These are phyloP conservation scores for Elasticomyces elasticus DNA, from an alignment of 495 filamentous ascomycete species.

Conservation along the genomic window DNA sequence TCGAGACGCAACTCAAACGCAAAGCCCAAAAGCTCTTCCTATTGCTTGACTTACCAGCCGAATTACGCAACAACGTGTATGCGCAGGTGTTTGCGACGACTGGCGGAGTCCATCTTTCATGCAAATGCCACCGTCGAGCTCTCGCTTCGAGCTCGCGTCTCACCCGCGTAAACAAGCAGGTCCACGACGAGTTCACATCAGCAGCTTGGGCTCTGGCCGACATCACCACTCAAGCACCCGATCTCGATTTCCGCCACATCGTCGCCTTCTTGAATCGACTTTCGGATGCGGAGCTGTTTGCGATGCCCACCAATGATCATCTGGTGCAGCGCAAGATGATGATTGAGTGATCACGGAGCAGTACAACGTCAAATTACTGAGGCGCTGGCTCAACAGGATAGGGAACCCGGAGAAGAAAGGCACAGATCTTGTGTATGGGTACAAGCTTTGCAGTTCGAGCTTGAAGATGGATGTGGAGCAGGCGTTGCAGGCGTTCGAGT, in stretches of 20 bases:
- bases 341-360: too few relatives aligned
- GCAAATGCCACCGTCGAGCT: not conserved
- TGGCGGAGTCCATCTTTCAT: not conserved
- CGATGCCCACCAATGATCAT: not conserved
- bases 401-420: constrained; percentile 10
- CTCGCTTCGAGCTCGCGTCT: not conserved
- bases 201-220: not conserved
- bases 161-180: constrained; percentile 4
- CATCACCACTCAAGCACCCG: not conserved
- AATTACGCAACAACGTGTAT: constrained; percentile 9
- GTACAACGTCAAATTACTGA: not conserved
- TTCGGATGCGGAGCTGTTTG: not conserved
- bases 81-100: not conserved
- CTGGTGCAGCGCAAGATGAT: not conserved
- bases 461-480: too few relatives aligned
- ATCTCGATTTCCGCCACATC: constrained; percentile 8
- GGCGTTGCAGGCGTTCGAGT: too few relatives aligned
- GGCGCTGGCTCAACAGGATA: constrained; percentile 8
- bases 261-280: constrained; percentile 12
- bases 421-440: not conserved
- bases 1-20: not conserved
- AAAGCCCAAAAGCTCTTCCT: not conserved
- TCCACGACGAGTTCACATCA: not conserved
- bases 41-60: constrained; percentile 2
- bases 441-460: too few relatives aligned